Evolutionary conservation across 164 flowering plant species (phyloP), one percentile per base, ranked within the genome.

Genomic region (Aristolochia californica): DNA sequence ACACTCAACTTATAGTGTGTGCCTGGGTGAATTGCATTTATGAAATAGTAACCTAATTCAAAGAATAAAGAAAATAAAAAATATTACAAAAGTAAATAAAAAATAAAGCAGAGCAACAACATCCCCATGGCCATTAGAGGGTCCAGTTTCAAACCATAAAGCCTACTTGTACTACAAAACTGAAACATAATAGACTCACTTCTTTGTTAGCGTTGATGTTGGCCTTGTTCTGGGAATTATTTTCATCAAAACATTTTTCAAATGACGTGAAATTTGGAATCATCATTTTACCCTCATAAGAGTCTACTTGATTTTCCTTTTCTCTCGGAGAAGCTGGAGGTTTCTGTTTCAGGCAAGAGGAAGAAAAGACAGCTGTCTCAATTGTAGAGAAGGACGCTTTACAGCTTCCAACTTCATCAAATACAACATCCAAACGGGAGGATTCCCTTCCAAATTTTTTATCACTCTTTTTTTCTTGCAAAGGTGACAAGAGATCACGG

Each of bases 401-500:
- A 38, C 62, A 55, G 48, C 61, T 34, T 24, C 65, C 59, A 53
- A 57, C 64, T 49, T 69, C 68, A 57, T 73, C 70, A 60, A 57
- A 69, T 43, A 50, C 23, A 30, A 48, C 48, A 62, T 66, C 66
- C 5, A 69, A n/a, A 59, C 63, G 48, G 25, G 86, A 74, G 65
- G 77, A 69, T 16, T 82, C 85, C 57, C 69, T 73, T 61, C 77
- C 88, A 38, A 71, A 74, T 78, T 73, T 85, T 60, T 93, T 90
- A 50, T 79, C 96, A 62, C 34, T 58, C 70, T 85, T 79, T 68
- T 74, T 74, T 60, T 88, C 96, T 23, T 83, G 78, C 61, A 85
- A 70, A 45, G 99, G 96, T 38, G 99, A 84, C 49, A 88, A 62
- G 25, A 88, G 72, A 26, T 94, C 96, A 28, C 93, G 93, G 30